These are phyloP conservation scores for Phytophthora palmivora DNA, from an alignment of 352 stramenopile species.

Conservation along the genomic window DNA sequence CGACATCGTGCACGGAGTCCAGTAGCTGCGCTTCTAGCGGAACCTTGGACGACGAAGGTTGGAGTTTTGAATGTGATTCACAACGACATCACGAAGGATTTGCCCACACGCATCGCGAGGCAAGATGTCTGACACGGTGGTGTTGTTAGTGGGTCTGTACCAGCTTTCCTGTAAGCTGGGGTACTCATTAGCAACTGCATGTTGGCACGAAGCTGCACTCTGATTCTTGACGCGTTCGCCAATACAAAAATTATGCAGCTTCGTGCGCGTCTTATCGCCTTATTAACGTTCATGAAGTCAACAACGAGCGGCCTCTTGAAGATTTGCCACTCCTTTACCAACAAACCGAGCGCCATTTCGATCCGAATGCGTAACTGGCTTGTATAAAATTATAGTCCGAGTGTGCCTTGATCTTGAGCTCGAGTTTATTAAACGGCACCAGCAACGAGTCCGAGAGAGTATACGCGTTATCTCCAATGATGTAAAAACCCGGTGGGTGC, in stretches of 20 bases:
- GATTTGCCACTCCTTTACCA: slow-evolving; percentile 44
- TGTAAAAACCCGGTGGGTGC: slow-evolving; percentile 11
- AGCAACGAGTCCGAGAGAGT: slow-evolving; percentile 9
- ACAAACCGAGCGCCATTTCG: slow-evolving; percentile 36
- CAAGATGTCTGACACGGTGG: too few relatives aligned
- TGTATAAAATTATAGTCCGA: slow-evolving; percentile 46
- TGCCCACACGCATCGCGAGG: too few relatives aligned
- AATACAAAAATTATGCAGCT: background rate
- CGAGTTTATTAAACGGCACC: slow-evolving; percentile 13
- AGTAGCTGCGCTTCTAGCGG: too few relatives aligned
- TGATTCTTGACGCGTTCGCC: too few relatives aligned
- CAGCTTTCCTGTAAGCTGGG: too few relatives aligned
- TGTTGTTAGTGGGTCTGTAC: too few relatives aligned
- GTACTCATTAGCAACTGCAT: too few relatives aligned
- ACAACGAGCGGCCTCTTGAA: slow-evolving; percentile 10
- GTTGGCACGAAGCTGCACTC: too few relatives aligned
- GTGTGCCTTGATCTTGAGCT: slow-evolving; percentile 1
- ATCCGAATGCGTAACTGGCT: slow-evolving; percentile 45
- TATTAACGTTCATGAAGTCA: background rate
- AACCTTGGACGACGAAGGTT: too few relatives aligned
- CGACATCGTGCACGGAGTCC: too few relatives aligned
- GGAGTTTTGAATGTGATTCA: too few relatives aligned
- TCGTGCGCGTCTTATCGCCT: slow-evolving; percentile 20
- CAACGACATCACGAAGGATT: too few relatives aligned
- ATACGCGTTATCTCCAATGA: slow-evolving; percentile 12